Evolutionary conservation across 73 alveolate genomes (phyloP), one percentile per base, ranked within the genome.

Genomic region (Urostyla sp.): DNA sequence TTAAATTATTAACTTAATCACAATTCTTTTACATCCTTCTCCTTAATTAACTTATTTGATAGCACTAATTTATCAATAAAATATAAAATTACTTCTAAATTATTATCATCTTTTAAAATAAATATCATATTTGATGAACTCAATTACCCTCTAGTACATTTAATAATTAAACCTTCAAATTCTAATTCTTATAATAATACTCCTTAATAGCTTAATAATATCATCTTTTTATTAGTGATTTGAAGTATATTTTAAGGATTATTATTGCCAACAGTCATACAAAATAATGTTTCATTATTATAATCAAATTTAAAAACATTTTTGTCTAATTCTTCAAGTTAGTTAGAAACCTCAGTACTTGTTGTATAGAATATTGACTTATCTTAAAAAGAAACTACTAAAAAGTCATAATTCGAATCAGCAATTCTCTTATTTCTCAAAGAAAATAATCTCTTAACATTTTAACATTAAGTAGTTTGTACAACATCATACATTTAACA

Each of bases 381-480:
- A 3, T 38, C 40, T 43, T 63, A 40, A 23, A 55, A 10, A 1
- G 30, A 18, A 3, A 69, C 30, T 10, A 69, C 72, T 18, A 46
- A 46, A 1, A 16, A 36, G 30, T 69, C 83, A 27, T 13, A 46
- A 18, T 10, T 16, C 16, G 67, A 21, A 48, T 48, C 49, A 27
- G 4, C 8, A 7, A 13, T n/a, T 1, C 27, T 69, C 18, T 32
- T 8, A 30, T 44, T 69, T 69, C 83, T 69, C 11, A 69, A 20
- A 5, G 83, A 28, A 49, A 36, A 69, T 24, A 69, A 67, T 37
- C 55, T 45, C 54, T 69, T 8, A 28, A 69, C 49, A 49, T 49
- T 32, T 1, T 13, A 16, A 11, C 16, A 40, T 10, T 40, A 10
- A 11, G 20, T 40, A 10, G 15, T 40, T 40, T 40, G 10, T 40